phyloP scores from a whole-genome alignment of 306 rosid genomes.

The Quercus bicolor region DNA sequence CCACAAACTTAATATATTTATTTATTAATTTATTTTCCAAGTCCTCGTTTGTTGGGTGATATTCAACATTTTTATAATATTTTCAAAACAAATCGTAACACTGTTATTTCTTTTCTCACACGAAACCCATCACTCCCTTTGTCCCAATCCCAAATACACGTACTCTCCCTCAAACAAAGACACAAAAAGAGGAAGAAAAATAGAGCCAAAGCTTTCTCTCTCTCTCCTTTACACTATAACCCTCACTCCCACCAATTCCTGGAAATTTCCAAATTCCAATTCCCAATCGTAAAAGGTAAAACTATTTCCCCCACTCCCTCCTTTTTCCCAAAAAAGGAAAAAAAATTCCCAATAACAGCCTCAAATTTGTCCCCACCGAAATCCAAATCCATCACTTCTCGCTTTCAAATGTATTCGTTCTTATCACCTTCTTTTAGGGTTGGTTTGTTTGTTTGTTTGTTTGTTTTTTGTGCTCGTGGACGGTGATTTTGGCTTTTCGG shows the following conservation, averaged over 20 bases:
- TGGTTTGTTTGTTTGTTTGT: background rate
- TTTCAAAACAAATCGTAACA: no score
- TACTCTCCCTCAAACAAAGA: background rate
- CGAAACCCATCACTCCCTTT: background rate
- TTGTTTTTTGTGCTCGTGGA: no score
- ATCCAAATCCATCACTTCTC: background rate
- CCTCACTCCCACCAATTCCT: conserved; percentile 13
- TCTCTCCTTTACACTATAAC: background rate
- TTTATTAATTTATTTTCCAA: no score
- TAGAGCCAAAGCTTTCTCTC: background rate
- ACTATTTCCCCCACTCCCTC: background rate
- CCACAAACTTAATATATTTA: no score
- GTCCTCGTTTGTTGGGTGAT: fast-evolving
- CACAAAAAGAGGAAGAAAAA: background rate
- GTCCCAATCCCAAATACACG: no score
- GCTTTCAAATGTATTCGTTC: background rate
- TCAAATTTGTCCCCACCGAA: background rate
- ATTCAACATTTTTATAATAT: fast-evolving
- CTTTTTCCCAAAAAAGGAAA: background rate
- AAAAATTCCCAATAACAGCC: conserved; percentile 16
- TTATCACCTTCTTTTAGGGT: background rate
- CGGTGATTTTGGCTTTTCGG: background rate
- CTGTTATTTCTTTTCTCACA: no score
- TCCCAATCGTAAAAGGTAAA: background rate
- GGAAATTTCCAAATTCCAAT: conserved; percentile 13